Evolutionary conservation across 2,329 filamentous ascomycete genomes (phyloP).

Genomic region (Furcasterigmium furcatum): DNA sequence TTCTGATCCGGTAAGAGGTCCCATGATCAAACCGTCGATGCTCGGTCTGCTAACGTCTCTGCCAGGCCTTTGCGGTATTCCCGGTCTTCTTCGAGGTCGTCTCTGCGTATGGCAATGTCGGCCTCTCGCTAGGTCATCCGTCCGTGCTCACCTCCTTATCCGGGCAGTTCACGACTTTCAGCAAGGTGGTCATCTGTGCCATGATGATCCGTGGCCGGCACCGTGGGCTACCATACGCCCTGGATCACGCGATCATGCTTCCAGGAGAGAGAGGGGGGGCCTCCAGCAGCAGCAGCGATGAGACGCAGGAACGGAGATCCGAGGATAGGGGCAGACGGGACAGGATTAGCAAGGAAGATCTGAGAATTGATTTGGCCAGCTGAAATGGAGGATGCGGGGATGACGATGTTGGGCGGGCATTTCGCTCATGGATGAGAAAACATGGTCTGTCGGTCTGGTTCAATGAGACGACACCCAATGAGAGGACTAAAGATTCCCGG

Average conservation of each 20-base stretch:
- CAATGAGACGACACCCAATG: no score
- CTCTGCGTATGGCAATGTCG: slow-evolving; percentile 30
- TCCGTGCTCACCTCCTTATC: slow-evolving; percentile 22
- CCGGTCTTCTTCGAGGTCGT: slow-evolving; percentile 29
- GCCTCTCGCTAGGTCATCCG: slow-evolving; percentile 29
- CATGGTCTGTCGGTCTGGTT: no score
- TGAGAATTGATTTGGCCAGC: no score
- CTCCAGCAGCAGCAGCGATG: background rate
- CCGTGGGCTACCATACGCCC: slow-evolving; percentile 26
- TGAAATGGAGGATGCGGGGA: no score
- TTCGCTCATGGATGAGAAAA: no score
- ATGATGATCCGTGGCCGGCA: slow-evolving; percentile 35
- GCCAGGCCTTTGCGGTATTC: slow-evolving; percentile 24
- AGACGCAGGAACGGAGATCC: no score
- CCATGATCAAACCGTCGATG: background rate
- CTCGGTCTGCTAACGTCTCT: background rate
- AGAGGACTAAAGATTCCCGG: no score
- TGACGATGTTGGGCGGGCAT: no score
- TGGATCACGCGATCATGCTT: slow-evolving; percentile 30
- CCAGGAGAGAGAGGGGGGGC: background rate
- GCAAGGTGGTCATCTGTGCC: slow-evolving; percentile 31
- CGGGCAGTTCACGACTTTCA: slow-evolving; percentile 24
- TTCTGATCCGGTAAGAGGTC: background rate
- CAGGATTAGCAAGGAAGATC: no score
- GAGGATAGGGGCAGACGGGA: no score